phyloP scores from a whole-genome alignment of 148 eudicot genomes.

The Rhododendron williamsianum region DNA sequence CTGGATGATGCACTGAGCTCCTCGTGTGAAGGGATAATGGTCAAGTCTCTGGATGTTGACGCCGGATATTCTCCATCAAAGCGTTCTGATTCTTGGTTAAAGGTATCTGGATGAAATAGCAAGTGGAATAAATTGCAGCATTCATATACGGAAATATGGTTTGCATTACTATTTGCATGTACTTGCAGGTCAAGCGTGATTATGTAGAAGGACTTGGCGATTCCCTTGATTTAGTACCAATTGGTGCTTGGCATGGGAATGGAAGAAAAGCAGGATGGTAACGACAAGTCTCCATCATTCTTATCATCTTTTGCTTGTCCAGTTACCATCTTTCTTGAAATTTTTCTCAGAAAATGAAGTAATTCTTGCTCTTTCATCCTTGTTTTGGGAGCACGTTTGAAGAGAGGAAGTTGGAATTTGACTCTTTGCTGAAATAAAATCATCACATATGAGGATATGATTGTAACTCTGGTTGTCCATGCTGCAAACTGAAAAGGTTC shows the following conservation, averaged over 20 bases:
- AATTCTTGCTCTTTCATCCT: not conserved
- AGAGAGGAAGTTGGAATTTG: not conserved
- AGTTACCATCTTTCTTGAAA: not conserved
- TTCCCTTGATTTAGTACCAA: slow-evolving; percentile 92
- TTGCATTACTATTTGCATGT: not conserved
- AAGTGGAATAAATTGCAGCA: not conserved
- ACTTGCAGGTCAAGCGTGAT: slow-evolving; percentile 83
- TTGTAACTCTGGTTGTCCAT: not conserved
- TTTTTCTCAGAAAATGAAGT: not conserved
- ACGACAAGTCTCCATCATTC: not conserved
- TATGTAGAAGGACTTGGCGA: slow-evolving; percentile 84
- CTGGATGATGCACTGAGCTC: slow-evolving; percentile 72
- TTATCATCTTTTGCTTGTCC: not conserved
- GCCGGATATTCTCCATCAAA: slow-evolving; percentile 89
- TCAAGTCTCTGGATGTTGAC: slow-evolving; percentile 84
- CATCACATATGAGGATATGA: not conserved
- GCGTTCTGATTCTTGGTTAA: slow-evolving; percentile 91
- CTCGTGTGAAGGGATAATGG: slow-evolving; percentile 97
- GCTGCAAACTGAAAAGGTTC: not conserved
- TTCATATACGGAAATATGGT: not conserved
- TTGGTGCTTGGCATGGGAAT: slow-evolving; percentile 99
- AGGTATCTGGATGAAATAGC: slow-evolving; percentile 38
- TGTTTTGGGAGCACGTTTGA: not conserved
- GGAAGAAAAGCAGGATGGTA: slow-evolving; percentile 99
- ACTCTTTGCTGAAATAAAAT: not conserved